These are phyloP conservation scores for Alternaria solani DNA, from an alignment of 2,329 filamentous ascomycete species.

Conservation along the genomic window DNA sequence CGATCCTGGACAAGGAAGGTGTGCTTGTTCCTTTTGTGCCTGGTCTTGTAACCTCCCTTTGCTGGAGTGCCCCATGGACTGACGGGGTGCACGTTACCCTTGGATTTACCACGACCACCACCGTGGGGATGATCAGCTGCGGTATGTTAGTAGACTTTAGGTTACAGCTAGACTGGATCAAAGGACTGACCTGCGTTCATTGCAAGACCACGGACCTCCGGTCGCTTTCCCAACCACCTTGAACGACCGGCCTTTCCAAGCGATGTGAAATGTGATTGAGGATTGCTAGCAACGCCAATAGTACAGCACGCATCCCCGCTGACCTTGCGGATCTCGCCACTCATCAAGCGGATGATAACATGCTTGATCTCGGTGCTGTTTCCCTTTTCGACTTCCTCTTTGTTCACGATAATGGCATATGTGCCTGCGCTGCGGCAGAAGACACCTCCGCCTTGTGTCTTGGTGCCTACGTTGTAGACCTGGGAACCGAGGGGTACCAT, in stretches of 20 bases:
- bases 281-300: constrained; percentile 92
- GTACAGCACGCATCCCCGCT: constrained; percentile 94
- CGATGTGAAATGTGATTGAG: constrained; percentile 86
- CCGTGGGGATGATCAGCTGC: constrained; percentile 93
- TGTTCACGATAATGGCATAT: constrained; percentile 85
- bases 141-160: constrained; percentile 22
- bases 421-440: constrained; percentile 97
- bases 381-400: constrained; percentile 74
- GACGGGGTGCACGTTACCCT: constrained; percentile 94
- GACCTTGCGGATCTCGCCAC: constrained; percentile 88
- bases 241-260: constrained; percentile 95
- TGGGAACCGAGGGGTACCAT: constrained; percentile 96
- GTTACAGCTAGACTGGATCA: not conserved
- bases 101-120: constrained; percentile 98
- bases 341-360: constrained; percentile 86
- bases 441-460: constrained; percentile 76
- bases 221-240: constrained; percentile 91
- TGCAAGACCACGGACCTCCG: constrained; percentile 94
- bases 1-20: constrained; percentile 87
- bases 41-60: constrained; percentile 91
- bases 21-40: constrained; percentile 87
- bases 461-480: constrained; percentile 85
- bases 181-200: constrained; percentile 84
- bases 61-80: constrained; percentile 95
- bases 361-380: constrained; percentile 73